These are phyloP conservation scores for Penicillium turbatum DNA, from an alignment of 495 filamentous ascomycete genomes.

Conservation along the genomic window DNA sequence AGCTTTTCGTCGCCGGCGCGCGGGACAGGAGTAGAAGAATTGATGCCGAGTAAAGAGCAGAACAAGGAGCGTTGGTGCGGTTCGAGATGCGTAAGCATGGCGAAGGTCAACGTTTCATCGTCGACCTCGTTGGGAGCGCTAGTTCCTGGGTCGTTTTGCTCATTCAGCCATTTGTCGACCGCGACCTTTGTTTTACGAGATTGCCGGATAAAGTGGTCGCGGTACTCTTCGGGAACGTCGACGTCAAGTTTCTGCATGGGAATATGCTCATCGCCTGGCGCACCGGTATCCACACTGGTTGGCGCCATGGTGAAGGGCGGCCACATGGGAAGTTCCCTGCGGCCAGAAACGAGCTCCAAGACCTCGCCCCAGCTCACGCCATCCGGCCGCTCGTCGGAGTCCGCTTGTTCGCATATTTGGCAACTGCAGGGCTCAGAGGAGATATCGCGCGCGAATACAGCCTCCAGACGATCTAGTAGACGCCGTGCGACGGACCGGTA, in stretches of 20 bases:
- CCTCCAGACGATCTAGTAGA: conserved; percentile 86
- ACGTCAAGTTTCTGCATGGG: conserved; percentile 85
- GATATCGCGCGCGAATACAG: conserved; percentile 89
- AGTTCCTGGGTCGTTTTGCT: conserved; percentile 64
- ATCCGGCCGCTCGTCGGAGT: conserved; percentile 48
- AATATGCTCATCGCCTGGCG: conserved; percentile 44
- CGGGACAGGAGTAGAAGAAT: conserved; percentile 45
- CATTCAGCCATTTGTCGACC: conserved; percentile 81
- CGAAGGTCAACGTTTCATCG: conserved; percentile 87
- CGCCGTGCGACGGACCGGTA: conserved; percentile 92
- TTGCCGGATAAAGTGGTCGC: conserved; percentile 82
- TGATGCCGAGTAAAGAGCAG: conserved; percentile 70
- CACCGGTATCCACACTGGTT: conserved; percentile 49
- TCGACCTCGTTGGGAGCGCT: conserved; percentile 81
- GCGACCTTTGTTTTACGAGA: conserved; percentile 78
- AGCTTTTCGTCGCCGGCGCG: conserved; percentile 42
- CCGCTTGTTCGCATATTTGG: conserved; percentile 67
- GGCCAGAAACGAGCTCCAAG: conserved; percentile 84
- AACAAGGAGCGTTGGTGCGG: conserved; percentile 70
- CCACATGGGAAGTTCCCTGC: conserved; percentile 79
- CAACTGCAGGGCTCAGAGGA: conserved; percentile 75
- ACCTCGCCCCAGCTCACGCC: conserved; percentile 97
- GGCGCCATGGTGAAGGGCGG: conserved; percentile 72
- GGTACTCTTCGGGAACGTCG: conserved; percentile 85
- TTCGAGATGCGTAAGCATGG: conserved; percentile 83